These are phyloP conservation scores for Wickerhamiella nectarea DNA, from an alignment of 805 yeast species.

Conservation along the genomic window DNA sequence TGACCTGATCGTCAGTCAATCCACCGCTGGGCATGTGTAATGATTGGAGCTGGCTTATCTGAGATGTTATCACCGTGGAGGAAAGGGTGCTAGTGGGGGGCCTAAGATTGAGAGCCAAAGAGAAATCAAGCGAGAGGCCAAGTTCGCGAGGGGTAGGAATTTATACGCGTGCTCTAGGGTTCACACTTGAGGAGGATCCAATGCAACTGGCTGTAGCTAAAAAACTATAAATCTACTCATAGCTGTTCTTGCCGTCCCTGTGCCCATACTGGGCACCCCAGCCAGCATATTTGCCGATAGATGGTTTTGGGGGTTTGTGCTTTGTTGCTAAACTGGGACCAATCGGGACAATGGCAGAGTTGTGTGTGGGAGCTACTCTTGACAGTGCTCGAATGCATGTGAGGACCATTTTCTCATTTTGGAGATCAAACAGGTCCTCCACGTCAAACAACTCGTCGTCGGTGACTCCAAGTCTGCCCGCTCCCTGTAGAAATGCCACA, in stretches of 20 bases:
- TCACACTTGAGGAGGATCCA: too few species aligned
- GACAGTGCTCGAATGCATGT: slow-evolving; percentile 7
- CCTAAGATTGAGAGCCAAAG: neutral
- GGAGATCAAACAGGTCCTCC: slow-evolving; percentile 49
- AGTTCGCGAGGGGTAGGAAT: too few species aligned
- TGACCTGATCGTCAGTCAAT: slow-evolving; percentile 48
- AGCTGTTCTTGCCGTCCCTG: slow-evolving; percentile 1
- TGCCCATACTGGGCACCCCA: slow-evolving; percentile 12
- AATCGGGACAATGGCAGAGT: slow-evolving; percentile 4
- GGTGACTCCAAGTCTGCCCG: slow-evolving; percentile 50
- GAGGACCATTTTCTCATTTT: slow-evolving; percentile 41
- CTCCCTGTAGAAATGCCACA: slow-evolving; percentile 46
- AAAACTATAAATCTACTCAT: slow-evolving; percentile 7
- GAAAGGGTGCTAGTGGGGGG: neutral
- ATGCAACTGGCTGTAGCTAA: too few species aligned
- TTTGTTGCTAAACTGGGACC: slow-evolving; percentile 10
- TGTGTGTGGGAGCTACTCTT: slow-evolving; percentile 8
- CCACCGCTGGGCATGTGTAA: slow-evolving; percentile 15
- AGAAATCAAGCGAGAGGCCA: too few species aligned
- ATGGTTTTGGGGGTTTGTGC: slow-evolving; percentile 10
- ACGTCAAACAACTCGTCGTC: slow-evolving; percentile 71
- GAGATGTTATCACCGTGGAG: neutral
- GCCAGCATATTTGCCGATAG: slow-evolving; percentile 3
- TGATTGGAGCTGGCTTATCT: neutral
- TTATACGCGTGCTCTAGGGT: too few species aligned